Evolutionary conservation across 768 basidiomycete genomes (phyloP).

Genomic region (Clavaria fumosa): DNA sequence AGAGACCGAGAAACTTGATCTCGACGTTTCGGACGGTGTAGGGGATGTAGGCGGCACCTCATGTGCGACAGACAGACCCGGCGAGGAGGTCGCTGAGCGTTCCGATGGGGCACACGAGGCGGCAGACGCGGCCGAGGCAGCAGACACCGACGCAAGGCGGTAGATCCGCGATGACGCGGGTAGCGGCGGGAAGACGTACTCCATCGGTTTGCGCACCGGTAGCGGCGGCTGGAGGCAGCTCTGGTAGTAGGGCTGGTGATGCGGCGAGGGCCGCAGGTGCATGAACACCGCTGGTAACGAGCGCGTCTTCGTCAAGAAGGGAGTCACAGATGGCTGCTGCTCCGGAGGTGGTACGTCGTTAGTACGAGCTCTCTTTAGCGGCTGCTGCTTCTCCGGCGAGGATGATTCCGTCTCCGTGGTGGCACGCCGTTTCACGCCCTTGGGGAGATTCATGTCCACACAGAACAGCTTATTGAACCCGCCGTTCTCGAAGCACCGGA

Average conservation of each 20-base stretch:
- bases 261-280: slow-evolving; percentile 35
- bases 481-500: slow-evolving; percentile 71
- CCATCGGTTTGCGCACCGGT: no score
- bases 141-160: neutral
- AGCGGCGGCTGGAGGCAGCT: slow-evolving; percentile 29
- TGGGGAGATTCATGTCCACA: slow-evolving; percentile 30
- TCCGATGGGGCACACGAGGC: no score
- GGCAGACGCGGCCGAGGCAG: slow-evolving; percentile 6
- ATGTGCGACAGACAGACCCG: slow-evolving; percentile 1
- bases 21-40: slow-evolving; percentile 23
- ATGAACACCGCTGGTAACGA: slow-evolving; percentile 33
- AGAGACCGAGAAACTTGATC: slow-evolving; percentile 15
- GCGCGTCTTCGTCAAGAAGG: slow-evolving; percentile 15
- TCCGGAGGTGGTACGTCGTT: slow-evolving; percentile 12
- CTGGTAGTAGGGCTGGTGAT: slow-evolving; percentile 65
- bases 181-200: slow-evolving; percentile 61
- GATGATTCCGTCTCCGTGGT: slow-evolving; percentile 3
- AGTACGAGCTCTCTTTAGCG: slow-evolving; percentile 30
- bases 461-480: slow-evolving; percentile 59
- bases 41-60: slow-evolving; percentile 9
- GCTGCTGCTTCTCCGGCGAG: slow-evolving; percentile 25
- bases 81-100: no score
- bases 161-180: slow-evolving; percentile 32
- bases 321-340: slow-evolving; percentile 10
- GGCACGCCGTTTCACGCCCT: slow-evolving; percentile 19